A percentile compares a stretch with the other conserved stretches of the same genome.
phyloP scores from a whole-genome alignment of 2,329 filamentous ascomycete species.

The Atkinsonella hypoxylon region DNA sequence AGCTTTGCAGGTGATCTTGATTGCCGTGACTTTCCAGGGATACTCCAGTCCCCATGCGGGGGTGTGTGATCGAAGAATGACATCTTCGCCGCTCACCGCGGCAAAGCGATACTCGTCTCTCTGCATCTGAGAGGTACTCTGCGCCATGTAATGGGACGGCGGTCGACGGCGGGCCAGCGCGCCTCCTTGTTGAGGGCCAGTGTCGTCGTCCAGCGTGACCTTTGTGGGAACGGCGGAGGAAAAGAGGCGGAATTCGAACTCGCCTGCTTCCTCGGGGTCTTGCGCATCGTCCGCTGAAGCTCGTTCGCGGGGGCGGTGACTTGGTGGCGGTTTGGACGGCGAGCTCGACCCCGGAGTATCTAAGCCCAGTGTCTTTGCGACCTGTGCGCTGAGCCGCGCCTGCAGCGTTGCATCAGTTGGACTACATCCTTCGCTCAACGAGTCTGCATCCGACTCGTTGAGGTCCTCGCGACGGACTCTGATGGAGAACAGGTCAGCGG shows the following conservation, averaged over 20 bases:
- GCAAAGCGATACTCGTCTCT: slow-evolving; percentile 28
- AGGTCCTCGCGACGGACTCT: slow-evolving; percentile 47
- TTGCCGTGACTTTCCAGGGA: slow-evolving; percentile 44
- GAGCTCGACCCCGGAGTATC: slow-evolving; percentile 12
- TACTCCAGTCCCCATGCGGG: slow-evolving; percentile 46
- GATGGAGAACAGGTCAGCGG: neutral
- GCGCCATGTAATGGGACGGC: slow-evolving; percentile 36
- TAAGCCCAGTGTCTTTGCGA: slow-evolving; percentile 34
- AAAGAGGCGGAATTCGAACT: slow-evolving; percentile 49
- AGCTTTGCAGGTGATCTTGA: slow-evolving; percentile 24
- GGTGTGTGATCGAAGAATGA: slow-evolving; percentile 30
- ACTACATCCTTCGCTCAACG: slow-evolving; percentile 17
- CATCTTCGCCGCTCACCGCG: slow-evolving; percentile 40
- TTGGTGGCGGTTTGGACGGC: neutral
- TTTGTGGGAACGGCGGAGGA: slow-evolving; percentile 34
- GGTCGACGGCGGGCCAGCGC: slow-evolving; percentile 26
- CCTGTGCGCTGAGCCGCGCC: slow-evolving; percentile 33
- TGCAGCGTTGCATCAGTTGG: slow-evolving; percentile 26
- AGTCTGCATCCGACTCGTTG: slow-evolving; percentile 22
- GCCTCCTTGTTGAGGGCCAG: slow-evolving; percentile 25
- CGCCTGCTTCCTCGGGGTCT: slow-evolving; percentile 17
- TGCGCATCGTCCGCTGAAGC: slow-evolving; percentile 13
- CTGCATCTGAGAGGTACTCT: slow-evolving; percentile 22
- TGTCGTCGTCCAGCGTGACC: slow-evolving; percentile 36
- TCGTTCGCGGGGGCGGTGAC: neutral